Percentiles rank a stretch among this genome's conserved stretches.
These are phyloP conservation scores for Hypomyces rosellus DNA, from an alignment of 2,329 filamentous ascomycete genomes.

Conservation along the genomic window DNA sequence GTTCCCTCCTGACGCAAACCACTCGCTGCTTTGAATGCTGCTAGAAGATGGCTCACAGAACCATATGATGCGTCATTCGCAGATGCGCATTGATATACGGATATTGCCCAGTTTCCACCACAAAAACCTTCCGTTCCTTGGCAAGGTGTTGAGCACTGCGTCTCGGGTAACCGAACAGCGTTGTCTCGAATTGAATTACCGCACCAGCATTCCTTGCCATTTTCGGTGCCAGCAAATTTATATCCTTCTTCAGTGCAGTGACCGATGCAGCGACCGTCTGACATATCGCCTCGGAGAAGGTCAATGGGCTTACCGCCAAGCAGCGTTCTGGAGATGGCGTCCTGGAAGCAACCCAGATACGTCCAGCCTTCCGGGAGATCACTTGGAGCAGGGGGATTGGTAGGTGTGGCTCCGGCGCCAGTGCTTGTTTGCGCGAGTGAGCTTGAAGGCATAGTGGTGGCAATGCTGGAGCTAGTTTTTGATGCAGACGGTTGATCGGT, in stretches of 20 bases:
- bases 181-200: conserved; percentile 23
- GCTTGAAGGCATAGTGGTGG: background rate
- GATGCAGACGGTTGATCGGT: conserved; percentile 7
- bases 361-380: conserved; percentile 17
- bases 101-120: conserved; percentile 22
- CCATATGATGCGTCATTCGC: background rate
- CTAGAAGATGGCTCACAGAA: conserved; percentile 3
- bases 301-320: conserved; percentile 19
- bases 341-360: conserved; percentile 28
- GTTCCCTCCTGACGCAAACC: background rate
- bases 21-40: background rate
- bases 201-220: conserved; percentile 47
- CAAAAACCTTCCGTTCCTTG: conserved; percentile 11
- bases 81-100: conserved; percentile 14
- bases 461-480: background rate
- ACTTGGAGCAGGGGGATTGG: background rate
- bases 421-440: background rate
- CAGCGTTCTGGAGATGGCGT: conserved; percentile 18
- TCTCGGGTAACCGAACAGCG: conserved; percentile 19
- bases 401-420: background rate
- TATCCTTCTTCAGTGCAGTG: conserved; percentile 38
- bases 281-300: conserved; percentile 34
- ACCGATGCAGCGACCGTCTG: conserved; percentile 40
- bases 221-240: conserved; percentile 44
- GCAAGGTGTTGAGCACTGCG: conserved; percentile 18